Evolutionary conservation across 164 flowering plant species (phyloP).

Genomic region (Santalum album): DNA sequence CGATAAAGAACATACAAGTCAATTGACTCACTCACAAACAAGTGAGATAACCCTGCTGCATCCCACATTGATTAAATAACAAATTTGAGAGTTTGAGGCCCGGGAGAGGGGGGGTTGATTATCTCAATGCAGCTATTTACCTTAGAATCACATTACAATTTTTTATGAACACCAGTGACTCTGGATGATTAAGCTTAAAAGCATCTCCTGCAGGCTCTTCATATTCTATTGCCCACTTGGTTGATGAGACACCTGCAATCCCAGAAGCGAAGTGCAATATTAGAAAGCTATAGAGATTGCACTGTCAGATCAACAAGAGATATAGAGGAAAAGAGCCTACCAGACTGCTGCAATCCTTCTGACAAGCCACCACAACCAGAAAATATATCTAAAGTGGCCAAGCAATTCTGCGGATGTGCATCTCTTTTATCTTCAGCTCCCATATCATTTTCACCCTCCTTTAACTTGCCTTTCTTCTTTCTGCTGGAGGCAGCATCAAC

Average conservation of each 20-base stretch:
- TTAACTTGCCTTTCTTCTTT: constrained; percentile 76
- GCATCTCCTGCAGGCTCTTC: constrained; percentile 94
- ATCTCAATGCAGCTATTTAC: constrained; percentile 25
- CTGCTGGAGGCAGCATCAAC: constrained; percentile 32
- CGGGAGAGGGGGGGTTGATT: background rate
- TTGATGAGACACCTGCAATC: constrained; percentile 52
- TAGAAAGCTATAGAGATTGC: background rate
- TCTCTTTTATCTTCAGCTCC: constrained; percentile 18
- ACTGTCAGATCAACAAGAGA: background rate
- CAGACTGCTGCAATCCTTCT: constrained; percentile 73
- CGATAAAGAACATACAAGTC: too few relatives aligned
- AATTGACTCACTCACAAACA: too few relatives aligned
- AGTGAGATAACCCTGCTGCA: too few relatives aligned
- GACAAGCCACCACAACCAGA: constrained; percentile 99
- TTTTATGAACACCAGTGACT: constrained; percentile 47
- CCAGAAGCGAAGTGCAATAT: constrained; percentile 2
- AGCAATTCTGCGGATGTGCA: constrained; percentile 18
- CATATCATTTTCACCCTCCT: constrained; percentile 45
- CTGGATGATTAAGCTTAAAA: constrained; percentile 76
- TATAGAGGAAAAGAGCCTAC: constrained; percentile 20
- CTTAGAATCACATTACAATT: constrained; percentile 92
- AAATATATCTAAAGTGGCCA: constrained; percentile 91
- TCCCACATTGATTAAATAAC: too few relatives aligned
- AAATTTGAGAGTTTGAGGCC: too few relatives aligned
- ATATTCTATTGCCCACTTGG: constrained; percentile 98